Conservation (phyloP, 306 rosid species). For the Prinsepia uniflora region DNA sequence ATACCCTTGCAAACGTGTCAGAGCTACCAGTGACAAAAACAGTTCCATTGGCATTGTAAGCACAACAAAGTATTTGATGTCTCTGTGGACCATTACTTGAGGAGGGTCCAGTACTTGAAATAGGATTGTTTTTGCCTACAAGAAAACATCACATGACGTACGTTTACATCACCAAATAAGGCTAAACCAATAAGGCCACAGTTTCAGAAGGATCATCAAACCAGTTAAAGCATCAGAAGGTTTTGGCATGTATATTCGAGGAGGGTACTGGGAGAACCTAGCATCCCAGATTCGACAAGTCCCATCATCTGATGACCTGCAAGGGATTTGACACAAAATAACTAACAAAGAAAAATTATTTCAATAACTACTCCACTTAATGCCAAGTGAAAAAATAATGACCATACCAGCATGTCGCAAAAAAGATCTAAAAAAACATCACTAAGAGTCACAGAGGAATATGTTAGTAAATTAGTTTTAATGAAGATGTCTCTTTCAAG, state of each 20-base stretch:
- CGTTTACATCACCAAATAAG: not conserved
- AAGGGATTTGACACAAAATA: constrained; percentile 14
- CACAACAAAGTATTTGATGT: constrained; percentile 83
- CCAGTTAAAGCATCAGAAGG: constrained; percentile 61
- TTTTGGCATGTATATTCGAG: constrained; percentile 64
- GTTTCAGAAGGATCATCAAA: constrained; percentile 39
- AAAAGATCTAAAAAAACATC: constrained; percentile 10
- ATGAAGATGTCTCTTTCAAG: not conserved
- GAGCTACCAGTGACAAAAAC: constrained; percentile 93
- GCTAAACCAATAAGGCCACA: constrained; percentile 5
- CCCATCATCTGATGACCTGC: constrained; percentile 89
- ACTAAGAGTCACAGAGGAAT: constrained; percentile 5
- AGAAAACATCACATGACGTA: constrained; percentile 22
- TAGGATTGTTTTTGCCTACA: constrained; percentile 67
- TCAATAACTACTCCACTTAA: not conserved
- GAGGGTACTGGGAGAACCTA: constrained; percentile 52
- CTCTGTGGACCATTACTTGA: constrained; percentile 56
- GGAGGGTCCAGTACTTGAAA: constrained; percentile 48
- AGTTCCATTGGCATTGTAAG: constrained; percentile 82
- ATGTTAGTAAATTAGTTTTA: not conserved
- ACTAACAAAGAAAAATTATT: constrained; percentile 2
- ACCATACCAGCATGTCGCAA: constrained; percentile 7
- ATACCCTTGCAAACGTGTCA: constrained; percentile 84
- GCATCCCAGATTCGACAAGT: constrained; percentile 96
- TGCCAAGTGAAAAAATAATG: not conserved